Evolutionary conservation across 2,329 filamentous ascomycete species (phyloP), one percentile per base, ranked within the genome.

Genomic region (Mycosphaerella arachidis): DNA sequence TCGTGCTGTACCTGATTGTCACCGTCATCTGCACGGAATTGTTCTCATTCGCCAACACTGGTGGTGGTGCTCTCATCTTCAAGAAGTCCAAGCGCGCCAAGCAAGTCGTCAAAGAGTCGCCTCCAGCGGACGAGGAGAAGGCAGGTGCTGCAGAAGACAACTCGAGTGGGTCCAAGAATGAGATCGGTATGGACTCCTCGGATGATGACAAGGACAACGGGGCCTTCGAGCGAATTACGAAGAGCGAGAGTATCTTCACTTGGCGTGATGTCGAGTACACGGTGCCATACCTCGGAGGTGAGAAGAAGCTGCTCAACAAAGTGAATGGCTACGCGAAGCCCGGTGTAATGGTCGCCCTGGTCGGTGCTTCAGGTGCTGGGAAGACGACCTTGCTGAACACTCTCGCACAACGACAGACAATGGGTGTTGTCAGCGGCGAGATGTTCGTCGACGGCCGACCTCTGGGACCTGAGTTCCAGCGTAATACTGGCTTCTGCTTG

Each of bases 351-450:
- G 86, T 91, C 48, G 91, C 91, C 0, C 78, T 95, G 1, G 90
- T 94, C 80, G 91, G 91, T 56, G 89, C 88, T 1, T 90, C 85
- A 4, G 90, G 89, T 48, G 91, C 91, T 8, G 91, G 91, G 12
- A 95, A 95, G 76, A 92, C 90, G 0, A 94, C 91, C 0, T 77
- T 95, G 0, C 79, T 95, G 18, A 92, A 94, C 73, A 91, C 88
- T 0, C 75, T 90, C 1, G 86, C 89, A 0, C 89, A 92, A 69
- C 84, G 90, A 2, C 87, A 91, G 71, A 86, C 78, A 16, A 81
- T 79, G 57, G 86, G 88, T 58, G 80, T 87, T 10, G 79, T 89
- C 2, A 75, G 76, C n/a, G 88, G 88, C 12, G 82, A 88, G 52
- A 87, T 91, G 81, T 78, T 88, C n/a, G 86, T 91, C 8, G 87